Evolutionary conservation across 1,284 basidiomycete genomes (phyloP).

Genomic region (Tausonia pullulans): DNA sequence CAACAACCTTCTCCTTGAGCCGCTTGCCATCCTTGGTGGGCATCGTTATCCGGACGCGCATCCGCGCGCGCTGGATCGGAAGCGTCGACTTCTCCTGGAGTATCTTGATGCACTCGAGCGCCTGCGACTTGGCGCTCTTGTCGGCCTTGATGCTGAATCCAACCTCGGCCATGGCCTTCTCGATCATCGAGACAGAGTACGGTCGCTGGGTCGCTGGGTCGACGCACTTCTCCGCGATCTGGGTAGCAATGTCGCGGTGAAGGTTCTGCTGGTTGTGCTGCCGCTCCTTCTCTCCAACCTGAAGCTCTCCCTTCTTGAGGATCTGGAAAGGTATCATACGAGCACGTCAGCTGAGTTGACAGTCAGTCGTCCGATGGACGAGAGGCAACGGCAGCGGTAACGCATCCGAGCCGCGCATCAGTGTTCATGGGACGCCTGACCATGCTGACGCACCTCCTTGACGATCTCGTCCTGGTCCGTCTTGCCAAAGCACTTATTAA

Average conservation of each 20-base stretch:
- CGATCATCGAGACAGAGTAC: conserved; percentile 90
- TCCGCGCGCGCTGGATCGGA: conserved; percentile 80
- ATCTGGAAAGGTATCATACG: conserved; percentile 46
- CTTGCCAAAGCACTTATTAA: conserved; percentile 82
- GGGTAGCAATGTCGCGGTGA: conserved; percentile 84
- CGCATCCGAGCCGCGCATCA: neutral
- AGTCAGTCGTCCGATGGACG: neutral
- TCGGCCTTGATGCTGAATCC: conserved; percentile 81
- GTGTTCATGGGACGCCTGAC: neutral
- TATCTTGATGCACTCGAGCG: conserved; percentile 80
- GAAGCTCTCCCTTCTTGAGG: conserved; percentile 88
- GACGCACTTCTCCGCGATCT: conserved; percentile 89
- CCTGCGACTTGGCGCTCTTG: conserved; percentile 86
- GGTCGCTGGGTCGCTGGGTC: conserved; percentile 81
- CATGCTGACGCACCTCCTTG: conserved; percentile 51
- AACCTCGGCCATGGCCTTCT: conserved; percentile 93
- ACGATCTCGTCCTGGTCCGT: conserved; percentile 62
- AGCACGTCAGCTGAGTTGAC: neutral
- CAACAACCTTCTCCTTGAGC: conserved; percentile 60
- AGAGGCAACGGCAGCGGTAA: neutral
- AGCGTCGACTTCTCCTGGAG: conserved; percentile 69
- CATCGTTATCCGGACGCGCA: conserved; percentile 79
- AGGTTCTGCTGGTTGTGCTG: conserved; percentile 74
- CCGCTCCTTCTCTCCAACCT: conserved; percentile 94
- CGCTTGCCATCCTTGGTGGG: conserved; percentile 59